Evolutionary conservation across 192 early-diverging fungal species (phyloP), one percentile per base, ranked within the genome.

Genomic region (Spinellus fusiger): DNA sequence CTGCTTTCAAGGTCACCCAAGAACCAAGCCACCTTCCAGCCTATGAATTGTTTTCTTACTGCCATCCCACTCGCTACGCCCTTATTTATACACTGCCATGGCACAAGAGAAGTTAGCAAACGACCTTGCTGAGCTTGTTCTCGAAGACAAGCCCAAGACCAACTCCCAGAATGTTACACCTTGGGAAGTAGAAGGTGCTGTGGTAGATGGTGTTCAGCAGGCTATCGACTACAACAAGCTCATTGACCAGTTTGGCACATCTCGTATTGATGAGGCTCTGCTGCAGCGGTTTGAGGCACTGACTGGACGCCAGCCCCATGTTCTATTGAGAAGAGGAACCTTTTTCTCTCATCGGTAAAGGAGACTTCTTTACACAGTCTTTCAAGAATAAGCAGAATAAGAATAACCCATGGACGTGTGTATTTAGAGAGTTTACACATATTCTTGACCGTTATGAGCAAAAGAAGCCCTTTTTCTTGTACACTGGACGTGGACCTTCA

Each of bases 401-500:
- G n/a, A n/a, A n/a, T n/a, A n/a, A n/a, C 26, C 3, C 38, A 46
- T 47, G 5, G 4, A 15, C 26, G 9, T 33, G 12, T 25, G 35
- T 49, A 50, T 55, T 12, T 54, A 84, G 88, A 76, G 96, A 98
- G 55, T 77, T 98, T 53, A 81, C 59, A 22, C 65, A 68, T 48
- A 92, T 98, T 59, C 81, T 98, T 38, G 92, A 95, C 76, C 80
- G 89, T 46, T 89, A 87, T 77, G 96, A 98, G 73, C 83, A 94
- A 73, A 92, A 92, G 74, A 93, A 97, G 76, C 96, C 96, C 15
- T 98, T 98, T 72, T 98, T 84, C 68, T 74, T 98, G 54, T 98
- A 98, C 80, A 98, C 96, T 38, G 96, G 96, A 13, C 93, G 96
- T 65, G 96, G 96, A 26, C 96, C 96, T 31, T 90, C 89, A 61